Conservation (phyloP, 2,329 filamentous ascomycete species). For the Metarhizium sp. region DNA sequence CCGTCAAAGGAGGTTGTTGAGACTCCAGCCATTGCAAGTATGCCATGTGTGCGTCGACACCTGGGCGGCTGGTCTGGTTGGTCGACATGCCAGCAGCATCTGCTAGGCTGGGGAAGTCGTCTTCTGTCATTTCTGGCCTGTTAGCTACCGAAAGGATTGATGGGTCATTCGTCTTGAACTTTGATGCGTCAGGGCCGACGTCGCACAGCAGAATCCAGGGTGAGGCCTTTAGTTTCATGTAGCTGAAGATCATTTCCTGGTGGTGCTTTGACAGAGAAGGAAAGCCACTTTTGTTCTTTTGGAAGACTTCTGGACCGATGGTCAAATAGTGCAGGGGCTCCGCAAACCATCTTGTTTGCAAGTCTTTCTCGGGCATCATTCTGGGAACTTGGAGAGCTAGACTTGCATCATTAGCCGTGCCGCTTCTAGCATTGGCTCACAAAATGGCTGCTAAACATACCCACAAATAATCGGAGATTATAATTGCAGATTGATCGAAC, state of each 20-base stretch:
- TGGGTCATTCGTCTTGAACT: conserved; percentile 15
- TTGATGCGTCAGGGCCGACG: conserved; percentile 39
- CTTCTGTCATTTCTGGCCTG: conserved; percentile 27
- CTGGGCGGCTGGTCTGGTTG: conserved; percentile 19
- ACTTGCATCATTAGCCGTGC: not conserved
- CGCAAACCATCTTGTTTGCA: conserved; percentile 60
- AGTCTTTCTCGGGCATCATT: conserved; percentile 46
- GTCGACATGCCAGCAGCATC: conserved; percentile 34
- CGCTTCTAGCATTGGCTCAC: not conserved
- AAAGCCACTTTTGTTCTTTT: conserved; percentile 49
- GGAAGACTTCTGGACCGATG: conserved; percentile 44
- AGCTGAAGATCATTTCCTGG: conserved; percentile 50
- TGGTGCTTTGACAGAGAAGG: conserved; percentile 53
- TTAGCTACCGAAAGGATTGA: conserved; percentile 17
- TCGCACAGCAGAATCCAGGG: conserved; percentile 58
- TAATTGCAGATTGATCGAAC: conserved; percentile 83
- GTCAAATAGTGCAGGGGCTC: conserved; percentile 57
- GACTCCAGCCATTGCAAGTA: conserved; percentile 81
- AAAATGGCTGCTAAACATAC: conserved; percentile 43
- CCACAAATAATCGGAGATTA: conserved; percentile 67
- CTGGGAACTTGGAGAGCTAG: conserved; percentile 48
- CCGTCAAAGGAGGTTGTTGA: conserved; percentile 57
- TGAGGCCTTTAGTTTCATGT: conserved; percentile 54
- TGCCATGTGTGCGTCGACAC: conserved; percentile 46
- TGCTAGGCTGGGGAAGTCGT: conserved; percentile 59